Conservation (phyloP, 2,329 filamentous ascomycete species). For the Chalaropsis ovoidea region DNA sequence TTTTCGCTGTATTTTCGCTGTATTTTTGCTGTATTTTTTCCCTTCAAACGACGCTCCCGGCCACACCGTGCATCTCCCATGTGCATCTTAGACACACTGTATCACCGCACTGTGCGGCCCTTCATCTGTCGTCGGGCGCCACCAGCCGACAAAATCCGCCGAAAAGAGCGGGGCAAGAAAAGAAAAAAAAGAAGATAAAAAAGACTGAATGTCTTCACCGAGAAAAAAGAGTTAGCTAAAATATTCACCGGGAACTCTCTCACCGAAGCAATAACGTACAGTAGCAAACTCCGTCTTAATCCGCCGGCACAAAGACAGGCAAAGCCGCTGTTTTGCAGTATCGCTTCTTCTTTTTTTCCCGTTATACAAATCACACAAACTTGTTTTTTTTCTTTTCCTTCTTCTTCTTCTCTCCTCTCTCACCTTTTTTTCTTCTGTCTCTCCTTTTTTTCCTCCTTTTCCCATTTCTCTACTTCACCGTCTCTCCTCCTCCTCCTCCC, state of each 20-base stretch:
- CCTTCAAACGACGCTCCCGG: no score
- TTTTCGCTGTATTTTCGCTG: no score
- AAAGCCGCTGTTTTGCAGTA: no score
- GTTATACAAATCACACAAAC: no score
- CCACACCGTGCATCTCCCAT: background rate
- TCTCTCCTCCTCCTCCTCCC: background rate
- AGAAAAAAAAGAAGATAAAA: background rate
- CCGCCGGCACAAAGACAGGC: conserved; percentile 11
- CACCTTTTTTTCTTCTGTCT: background rate
- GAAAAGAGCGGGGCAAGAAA: background rate
- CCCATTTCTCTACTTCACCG: background rate
- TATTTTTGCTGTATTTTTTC: no score
- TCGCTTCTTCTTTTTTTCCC: background rate
- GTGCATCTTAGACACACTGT: background rate
- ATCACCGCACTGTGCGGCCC: background rate
- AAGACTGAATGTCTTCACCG: no score
- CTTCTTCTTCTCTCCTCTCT: background rate
- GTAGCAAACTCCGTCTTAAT: conserved; percentile 19
- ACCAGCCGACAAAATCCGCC: background rate
- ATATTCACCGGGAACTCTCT: no score
- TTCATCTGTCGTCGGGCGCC: background rate
- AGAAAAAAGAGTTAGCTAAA: no score
- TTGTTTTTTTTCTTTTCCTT: background rate
- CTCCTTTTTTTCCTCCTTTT: background rate
- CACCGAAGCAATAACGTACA: no score